phyloP scores from a whole-genome alignment of 768 basidiomycete genomes.

The Gyrodon lividus region DNA sequence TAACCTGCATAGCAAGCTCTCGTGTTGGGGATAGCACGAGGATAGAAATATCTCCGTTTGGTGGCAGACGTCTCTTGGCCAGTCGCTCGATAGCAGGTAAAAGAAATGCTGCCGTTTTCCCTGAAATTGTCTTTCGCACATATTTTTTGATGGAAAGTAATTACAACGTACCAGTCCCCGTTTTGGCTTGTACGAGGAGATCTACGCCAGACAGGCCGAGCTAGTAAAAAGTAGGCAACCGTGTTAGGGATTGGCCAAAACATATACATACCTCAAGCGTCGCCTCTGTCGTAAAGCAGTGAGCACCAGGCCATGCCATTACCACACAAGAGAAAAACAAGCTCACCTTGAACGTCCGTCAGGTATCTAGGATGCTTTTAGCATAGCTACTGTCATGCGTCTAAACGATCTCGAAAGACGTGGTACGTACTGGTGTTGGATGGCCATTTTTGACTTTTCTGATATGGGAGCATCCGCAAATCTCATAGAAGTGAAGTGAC shows the following conservation, averaged over 20 bases:
- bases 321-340: background rate
- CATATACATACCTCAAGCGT: conserved; percentile 37
- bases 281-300: conserved; percentile 29
- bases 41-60: conserved; percentile 44
- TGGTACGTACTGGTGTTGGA: conserved; percentile 42
- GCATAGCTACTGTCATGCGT: conserved; percentile 13
- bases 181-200: conserved; percentile 53
- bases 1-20: conserved; percentile 71
- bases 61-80: conserved; percentile 40
- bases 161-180: conserved; percentile 53
- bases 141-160: background rate
- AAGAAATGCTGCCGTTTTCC: conserved; percentile 75
- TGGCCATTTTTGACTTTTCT: conserved; percentile 38
- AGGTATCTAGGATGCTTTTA: conserved; percentile 35
- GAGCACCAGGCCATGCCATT: background rate
- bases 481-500: conserved; percentile 28
- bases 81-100: conserved; percentile 73
- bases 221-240: conserved; percentile 21
- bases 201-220: conserved; percentile 42
- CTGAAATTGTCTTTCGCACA: conserved; percentile 20
- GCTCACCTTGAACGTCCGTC: conserved; percentile 48
- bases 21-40: conserved; percentile 72
- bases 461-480: conserved; percentile 39
- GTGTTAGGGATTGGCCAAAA: background rate
- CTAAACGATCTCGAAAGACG: background rate